These are phyloP conservation scores for Diaporthe aspalathi DNA, from an alignment of 2,329 filamentous ascomycete species.

Conservation along the genomic window DNA sequence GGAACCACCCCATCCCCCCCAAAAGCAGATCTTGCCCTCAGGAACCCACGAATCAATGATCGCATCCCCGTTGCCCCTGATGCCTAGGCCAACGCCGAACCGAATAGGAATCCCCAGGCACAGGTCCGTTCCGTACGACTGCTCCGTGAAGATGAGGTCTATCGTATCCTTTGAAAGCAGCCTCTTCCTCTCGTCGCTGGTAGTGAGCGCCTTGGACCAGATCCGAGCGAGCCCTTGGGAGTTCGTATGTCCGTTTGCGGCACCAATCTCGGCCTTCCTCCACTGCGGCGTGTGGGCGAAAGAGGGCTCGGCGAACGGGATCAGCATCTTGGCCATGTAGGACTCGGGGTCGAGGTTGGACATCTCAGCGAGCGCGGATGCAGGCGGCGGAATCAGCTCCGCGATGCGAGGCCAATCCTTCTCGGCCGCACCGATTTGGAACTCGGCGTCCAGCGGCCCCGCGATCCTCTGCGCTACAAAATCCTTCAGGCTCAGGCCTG, in stretches of 20 bases:
- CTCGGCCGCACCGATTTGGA: conserved; percentile 15
- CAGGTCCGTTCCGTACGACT: conserved; percentile 9
- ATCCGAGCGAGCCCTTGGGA: conserved; percentile 3
- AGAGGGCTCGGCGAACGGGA: background rate
- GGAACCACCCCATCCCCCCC: conserved; percentile 20
- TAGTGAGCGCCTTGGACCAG: conserved; percentile 12
- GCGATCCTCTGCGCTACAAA: conserved; percentile 14
- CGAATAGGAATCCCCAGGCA: background rate
- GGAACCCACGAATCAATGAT: conserved; percentile 13
- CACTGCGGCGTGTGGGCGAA: background rate
- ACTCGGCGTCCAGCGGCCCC: background rate
- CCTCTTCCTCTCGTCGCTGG: background rate
- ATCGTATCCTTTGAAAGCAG: conserved; percentile 7
- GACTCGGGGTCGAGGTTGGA: background rate
- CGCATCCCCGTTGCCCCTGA: conserved; percentile 15
- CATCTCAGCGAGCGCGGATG: background rate
- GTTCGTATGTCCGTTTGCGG: conserved; percentile 8
- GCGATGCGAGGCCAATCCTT: conserved; percentile 14
- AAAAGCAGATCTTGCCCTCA: conserved; percentile 18
- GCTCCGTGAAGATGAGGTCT: conserved; percentile 25
- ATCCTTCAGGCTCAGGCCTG: conserved; percentile 8
- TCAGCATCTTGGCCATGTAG: conserved; percentile 8
- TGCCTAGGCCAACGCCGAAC: background rate
- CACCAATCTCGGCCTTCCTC: conserved; percentile 9
- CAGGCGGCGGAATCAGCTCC: conserved; percentile 6